A percentile compares a stretch with the other conserved stretches of the same genome.
Conservation (phyloP, 208 protist species). For the Phytomonas francai region DNA sequence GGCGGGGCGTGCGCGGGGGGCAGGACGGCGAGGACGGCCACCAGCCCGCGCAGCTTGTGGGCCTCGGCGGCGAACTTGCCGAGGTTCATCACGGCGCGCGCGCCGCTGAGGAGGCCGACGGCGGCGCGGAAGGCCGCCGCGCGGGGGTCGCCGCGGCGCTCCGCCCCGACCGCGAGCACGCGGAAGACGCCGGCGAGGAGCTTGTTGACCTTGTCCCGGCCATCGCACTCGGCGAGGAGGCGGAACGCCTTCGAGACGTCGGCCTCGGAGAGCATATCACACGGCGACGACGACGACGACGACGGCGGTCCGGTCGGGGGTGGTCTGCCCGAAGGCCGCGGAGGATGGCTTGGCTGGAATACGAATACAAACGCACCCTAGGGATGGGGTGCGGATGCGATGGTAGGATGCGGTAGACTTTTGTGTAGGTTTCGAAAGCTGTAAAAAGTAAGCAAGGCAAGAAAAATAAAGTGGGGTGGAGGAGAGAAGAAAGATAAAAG, state of each 20-base stretch:
- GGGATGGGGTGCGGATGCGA: too few species aligned
- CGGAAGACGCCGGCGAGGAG: constrained; percentile 23
- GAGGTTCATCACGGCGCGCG: constrained; percentile 40
- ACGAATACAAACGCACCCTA: constrained; percentile 2
- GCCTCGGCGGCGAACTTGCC: constrained; percentile 32
- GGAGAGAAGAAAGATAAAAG: too few species aligned
- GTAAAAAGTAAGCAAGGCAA: constrained; percentile 2
- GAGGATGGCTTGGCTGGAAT: neutral
- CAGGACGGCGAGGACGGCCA: constrained; percentile 27
- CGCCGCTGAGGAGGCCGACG: constrained; percentile 15
- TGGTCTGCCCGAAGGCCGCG: too few species aligned
- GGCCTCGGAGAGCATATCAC: too few species aligned
- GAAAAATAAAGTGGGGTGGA: constrained; percentile 4
- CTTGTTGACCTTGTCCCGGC: constrained; percentile 56
- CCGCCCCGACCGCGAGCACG: neutral
- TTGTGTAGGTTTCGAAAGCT: too few species aligned
- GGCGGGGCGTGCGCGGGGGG: constrained; percentile 23
- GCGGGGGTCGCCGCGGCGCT: neutral
- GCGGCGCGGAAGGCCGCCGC: neutral
- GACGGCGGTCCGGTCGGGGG: too few species aligned
- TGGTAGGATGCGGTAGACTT: too few species aligned
- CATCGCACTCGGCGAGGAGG: constrained; percentile 34
- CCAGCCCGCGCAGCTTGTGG: constrained; percentile 27
- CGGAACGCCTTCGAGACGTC: too few species aligned
- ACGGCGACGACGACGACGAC: too few species aligned